Evolutionary conservation across 2,329 filamentous ascomycete genomes (phyloP).

Genomic region (Laburnicola sp.): DNA sequence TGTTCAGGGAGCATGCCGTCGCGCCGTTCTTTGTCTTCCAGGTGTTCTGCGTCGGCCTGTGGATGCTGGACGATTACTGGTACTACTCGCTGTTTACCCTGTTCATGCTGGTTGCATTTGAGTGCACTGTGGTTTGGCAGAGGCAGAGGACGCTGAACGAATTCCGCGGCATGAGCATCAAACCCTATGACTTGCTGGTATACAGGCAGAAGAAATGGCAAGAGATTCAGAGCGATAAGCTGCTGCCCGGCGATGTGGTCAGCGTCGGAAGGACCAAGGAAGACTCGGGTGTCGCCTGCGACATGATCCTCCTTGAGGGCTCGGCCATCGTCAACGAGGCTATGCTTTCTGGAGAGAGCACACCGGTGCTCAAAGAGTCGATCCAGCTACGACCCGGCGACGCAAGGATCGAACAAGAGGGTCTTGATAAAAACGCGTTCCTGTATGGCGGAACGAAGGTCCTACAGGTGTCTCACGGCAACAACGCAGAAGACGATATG

Average conservation of each 20-base stretch:
- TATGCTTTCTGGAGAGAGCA: constrained; percentile 98
- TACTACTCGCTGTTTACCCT: constrained; percentile 99
- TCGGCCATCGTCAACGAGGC: constrained; percentile 98
- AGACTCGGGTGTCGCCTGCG: constrained; percentile 93
- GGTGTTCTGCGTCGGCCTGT: constrained; percentile 95
- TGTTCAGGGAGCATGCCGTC: constrained; percentile 97
- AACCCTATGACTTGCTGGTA: constrained; percentile 93
- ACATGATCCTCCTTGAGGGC: constrained; percentile 93
- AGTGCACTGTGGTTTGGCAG: constrained; percentile 99
- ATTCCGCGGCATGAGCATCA: constrained; percentile 99
- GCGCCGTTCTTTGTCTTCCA: constrained; percentile 99
- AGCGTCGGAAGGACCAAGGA: constrained; percentile 94
- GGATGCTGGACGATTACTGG: constrained; percentile 99
- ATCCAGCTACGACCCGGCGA: constrained; percentile 85
- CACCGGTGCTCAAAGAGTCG: constrained; percentile 93
- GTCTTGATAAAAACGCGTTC: constrained; percentile 94
- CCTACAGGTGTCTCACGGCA: constrained; percentile 89
- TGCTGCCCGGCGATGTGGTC: constrained; percentile 89
- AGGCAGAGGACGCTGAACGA: constrained; percentile 92
- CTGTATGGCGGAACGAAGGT: constrained; percentile 98
- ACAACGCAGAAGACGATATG: constrained; percentile 67
- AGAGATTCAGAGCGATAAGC: constrained; percentile 84
- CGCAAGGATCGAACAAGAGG: constrained; percentile 80
- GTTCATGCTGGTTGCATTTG: constrained; percentile 96
- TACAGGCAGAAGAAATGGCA: constrained; percentile 86